phyloP scores from a whole-genome alignment of 352 stramenopile species.

The Paralagenidium karlingii region DNA sequence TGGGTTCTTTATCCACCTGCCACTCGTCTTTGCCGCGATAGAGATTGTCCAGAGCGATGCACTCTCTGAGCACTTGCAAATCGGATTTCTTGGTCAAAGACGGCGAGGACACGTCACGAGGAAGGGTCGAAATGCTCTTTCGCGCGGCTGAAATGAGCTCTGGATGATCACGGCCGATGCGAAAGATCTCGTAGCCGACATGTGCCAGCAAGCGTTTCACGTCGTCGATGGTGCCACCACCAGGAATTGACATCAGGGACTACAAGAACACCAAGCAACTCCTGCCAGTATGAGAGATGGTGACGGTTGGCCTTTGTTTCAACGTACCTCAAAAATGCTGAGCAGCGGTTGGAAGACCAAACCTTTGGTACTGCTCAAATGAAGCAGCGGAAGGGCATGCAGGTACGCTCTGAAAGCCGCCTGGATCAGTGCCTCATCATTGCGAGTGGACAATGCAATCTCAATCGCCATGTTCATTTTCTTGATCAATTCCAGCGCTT shows the following conservation, averaged over 20 bases:
- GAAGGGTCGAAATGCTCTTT: too few species aligned
- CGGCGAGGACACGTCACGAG: too few species aligned
- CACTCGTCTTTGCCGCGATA: too few species aligned
- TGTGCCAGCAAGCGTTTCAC: constrained; percentile 32
- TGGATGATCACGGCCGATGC: constrained; percentile 16
- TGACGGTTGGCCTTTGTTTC: too few species aligned
- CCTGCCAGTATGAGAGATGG: constrained; percentile 1
- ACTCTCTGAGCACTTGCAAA: too few species aligned
- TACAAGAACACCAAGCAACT: not conserved
- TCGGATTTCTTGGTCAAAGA: too few species aligned
- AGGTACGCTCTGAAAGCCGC: constrained; percentile 62
- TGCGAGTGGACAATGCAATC: constrained; percentile 30
- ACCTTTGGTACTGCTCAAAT: constrained; percentile 24
- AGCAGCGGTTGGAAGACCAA: constrained; percentile 35
- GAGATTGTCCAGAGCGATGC: too few species aligned
- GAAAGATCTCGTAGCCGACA: constrained; percentile 49
- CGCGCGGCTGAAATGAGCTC: too few species aligned
- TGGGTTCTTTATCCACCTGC: too few species aligned
- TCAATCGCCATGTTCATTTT: constrained; percentile 49
- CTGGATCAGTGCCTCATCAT: constrained; percentile 28
- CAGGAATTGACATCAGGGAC: constrained; percentile 12
- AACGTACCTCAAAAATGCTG: constrained; percentile 35
- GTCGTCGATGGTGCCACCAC: constrained; percentile 19
- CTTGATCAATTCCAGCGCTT: constrained; percentile 23
- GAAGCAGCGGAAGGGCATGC: constrained; percentile 46